Base-by-base conservation (phyloP, 78 protist genomes). In the Salpingoeca rosetta region DNA sequence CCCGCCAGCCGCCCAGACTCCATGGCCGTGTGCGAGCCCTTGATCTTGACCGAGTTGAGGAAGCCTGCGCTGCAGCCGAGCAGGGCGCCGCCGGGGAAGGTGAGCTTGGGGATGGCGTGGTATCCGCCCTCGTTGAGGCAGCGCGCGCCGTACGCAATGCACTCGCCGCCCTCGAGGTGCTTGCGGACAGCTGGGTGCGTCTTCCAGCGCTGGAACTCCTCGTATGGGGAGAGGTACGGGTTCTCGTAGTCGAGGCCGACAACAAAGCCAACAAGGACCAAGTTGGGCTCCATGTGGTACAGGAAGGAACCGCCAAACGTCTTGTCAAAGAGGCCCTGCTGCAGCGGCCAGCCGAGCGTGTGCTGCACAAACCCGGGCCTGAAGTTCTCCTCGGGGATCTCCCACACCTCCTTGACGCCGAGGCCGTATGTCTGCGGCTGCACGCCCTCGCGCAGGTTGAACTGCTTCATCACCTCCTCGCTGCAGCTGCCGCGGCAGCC, bases 1-100 rank as follows among this genome's bases (percentile, higher is more conserved):
- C 96, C 98, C 3, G 97, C 95, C 2, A 94, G 57, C 88, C 93
- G 94, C 75, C 89, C 81, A 17, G 77, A 88, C 90, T 96, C 95
- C 98, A 97, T 96, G 42, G 98, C 98, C 26, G 89, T 95, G 97
- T 97, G 99, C 25, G 92, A 89, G 80, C 98, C 99, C 88, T 88
- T 88, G 81, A 81, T 45, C 81, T 97, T 97, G 83, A 98, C 95
- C 77, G 96, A 93, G 87, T 96, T 94, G 79, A 96, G 93, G 87
- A 96, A 93, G 41, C 99, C 99, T 28, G 99, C 99, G 0, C 94
- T 45, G 88, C 96, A 94, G 43, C 99, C 99, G 38, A 94, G 65
- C 36, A 95, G 85, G 1, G 94, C 96, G 31, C 87, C 90, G 2
- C 90, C 90, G n/a, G 89, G 88, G 83, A 88, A 79, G 37, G 83